Percentiles rank a stretch among this genome's conserved stretches.
Evolutionary conservation across 2,329 filamentous ascomycete genomes (phyloP).

Genomic region (Colletotrichum euphorbiae): DNA sequence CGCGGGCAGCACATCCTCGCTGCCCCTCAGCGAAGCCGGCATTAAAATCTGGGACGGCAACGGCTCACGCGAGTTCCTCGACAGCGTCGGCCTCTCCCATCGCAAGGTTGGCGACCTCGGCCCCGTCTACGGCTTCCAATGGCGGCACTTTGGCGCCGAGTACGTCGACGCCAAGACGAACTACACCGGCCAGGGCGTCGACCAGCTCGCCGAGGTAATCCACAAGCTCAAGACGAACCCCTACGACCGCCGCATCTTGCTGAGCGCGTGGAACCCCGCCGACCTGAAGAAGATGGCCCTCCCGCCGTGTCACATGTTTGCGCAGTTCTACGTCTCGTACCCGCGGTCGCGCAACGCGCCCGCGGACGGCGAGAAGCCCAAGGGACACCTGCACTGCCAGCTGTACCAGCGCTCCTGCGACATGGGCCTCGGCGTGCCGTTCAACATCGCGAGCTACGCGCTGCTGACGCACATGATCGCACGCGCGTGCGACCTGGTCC

Average conservation of each 20-base stretch:
- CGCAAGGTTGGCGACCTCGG: slow-evolving; percentile 91
- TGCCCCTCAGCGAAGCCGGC: slow-evolving; percentile 79
- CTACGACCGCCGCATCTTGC: slow-evolving; percentile 89
- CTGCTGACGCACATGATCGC: slow-evolving; percentile 96
- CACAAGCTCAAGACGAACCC: slow-evolving; percentile 85
- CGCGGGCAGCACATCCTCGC: slow-evolving; percentile 82
- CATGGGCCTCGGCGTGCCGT: slow-evolving; percentile 96
- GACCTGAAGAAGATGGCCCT: slow-evolving; percentile 90
- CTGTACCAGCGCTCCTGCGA: slow-evolving; percentile 96
- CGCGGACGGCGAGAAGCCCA: slow-evolving; percentile 48
- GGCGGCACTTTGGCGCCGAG: slow-evolving; percentile 95
- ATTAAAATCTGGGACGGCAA: slow-evolving; percentile 99
- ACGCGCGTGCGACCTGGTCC: slow-evolving; percentile 83
- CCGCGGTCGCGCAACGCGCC: slow-evolving; percentile 56
- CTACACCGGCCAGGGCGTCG: slow-evolving; percentile 89
- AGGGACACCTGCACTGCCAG: slow-evolving; percentile 84
- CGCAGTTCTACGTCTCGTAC: slow-evolving; percentile 92
- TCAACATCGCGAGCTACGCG: slow-evolving; percentile 97
- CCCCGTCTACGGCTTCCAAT: slow-evolving; percentile 98
- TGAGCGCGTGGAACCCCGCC: slow-evolving; percentile 93
- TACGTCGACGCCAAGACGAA: slow-evolving; percentile 84
- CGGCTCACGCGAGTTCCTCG: slow-evolving; percentile 89
- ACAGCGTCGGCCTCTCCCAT: slow-evolving; percentile 83
- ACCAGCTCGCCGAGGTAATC: slow-evolving; percentile 92
- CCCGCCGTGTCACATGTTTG: slow-evolving; percentile 97